Evolutionary conservation across 306 rosid species (phyloP), one percentile per base, ranked within the genome.

Genomic region (Aeschynomene evenia): DNA sequence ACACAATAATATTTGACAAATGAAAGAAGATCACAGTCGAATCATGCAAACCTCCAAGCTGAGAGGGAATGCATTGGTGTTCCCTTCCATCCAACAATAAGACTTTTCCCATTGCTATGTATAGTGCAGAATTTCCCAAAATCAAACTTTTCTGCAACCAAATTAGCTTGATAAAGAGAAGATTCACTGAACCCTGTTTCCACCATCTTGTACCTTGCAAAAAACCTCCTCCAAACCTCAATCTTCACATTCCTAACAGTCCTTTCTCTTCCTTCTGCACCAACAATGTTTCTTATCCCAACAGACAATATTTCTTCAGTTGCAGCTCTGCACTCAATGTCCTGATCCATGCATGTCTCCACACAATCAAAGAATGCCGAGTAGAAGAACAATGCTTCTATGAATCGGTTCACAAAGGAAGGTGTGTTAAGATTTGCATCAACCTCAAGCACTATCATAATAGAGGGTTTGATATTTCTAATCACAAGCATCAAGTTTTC

Each of bases 141-240:
- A 15, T 64, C 52, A 58, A 87, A 87, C 67, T 49, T 31, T 24
- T 83, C 69, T 8, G 68, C 71, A 24, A 89, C 79, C 62, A 92
- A 70, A 3, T 72, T 55, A 54, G 91, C 92, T 73, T 89, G 98
- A 80, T 80, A 81, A 23, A 69, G 1, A 48, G 90, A 83, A 1
- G 88, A 74, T 19, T 87, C 83, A 29, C 96, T 89, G 8, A 89
- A 73, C 15, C 69, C 83, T 3, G 22, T 66, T 77, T 87, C 96
- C 61, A 77, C 77, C 91, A 84, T 89, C 49, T 73, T 29, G 24
- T 82, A 83, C 81, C 91, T 84, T 8, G 77, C 78, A 72, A 89
- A 89, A 77, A 92, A 92, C 16, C 70, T 82, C 68, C 95, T 87
- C 98, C 98, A 92, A 57, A 89, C 92, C 39, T 83, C 86, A 16